Evolutionary conservation across 352 stramenopile genomes (phyloP), one percentile per base, ranked within the genome.

Genomic region (Phytophthora megakarya): DNA sequence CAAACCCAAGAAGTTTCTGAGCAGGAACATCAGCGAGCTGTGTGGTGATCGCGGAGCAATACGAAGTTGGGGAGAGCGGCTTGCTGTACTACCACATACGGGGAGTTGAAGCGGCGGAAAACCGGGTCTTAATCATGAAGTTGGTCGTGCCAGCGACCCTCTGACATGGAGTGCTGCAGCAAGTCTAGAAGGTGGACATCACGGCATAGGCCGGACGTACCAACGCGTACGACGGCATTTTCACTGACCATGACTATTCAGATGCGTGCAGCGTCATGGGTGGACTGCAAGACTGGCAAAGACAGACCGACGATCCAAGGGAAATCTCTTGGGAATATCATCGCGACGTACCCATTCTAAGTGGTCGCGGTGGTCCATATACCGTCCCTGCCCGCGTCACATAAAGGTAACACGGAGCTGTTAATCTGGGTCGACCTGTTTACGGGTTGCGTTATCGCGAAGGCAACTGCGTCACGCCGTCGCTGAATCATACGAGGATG

Each of bases 1-100:
- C 9, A 46, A 61, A 4, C 13, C 46, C 13, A 57, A 61, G 42
- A 13, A 30, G 13, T 53, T 47, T 30, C 25, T 61, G 30, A 23
- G 18, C 16, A 35, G 35, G 4, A 35, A 57, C 5, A 10, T 57
- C 3, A 32, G 15, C 3, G 4, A 7, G 2, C n/a, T n/a, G n/a
- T n/a, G n/a, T n/a, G n/a, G n/a, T n/a, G n/a, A n/a, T n/a, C n/a
- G n/a, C n/a, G n/a, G n/a, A n/a, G n/a, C n/a, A n/a, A n/a, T n/a
- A n/a, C n/a, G n/a, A n/a, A n/a, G n/a, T n/a, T n/a, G n/a, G n/a
- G n/a, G n/a, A n/a, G n/a, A n/a, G n/a, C n/a, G n/a, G n/a, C n/a
- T n/a, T n/a, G n/a, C n/a, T n/a, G n/a, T n/a, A n/a, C n/a, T n/a
- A n/a, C n/a, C n/a, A n/a, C n/a, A n/a, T n/a, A n/a, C n/a, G n/a